Base-by-base conservation (phyloP, 257 asterid species). In the Capsicum rhomboideum region DNA sequence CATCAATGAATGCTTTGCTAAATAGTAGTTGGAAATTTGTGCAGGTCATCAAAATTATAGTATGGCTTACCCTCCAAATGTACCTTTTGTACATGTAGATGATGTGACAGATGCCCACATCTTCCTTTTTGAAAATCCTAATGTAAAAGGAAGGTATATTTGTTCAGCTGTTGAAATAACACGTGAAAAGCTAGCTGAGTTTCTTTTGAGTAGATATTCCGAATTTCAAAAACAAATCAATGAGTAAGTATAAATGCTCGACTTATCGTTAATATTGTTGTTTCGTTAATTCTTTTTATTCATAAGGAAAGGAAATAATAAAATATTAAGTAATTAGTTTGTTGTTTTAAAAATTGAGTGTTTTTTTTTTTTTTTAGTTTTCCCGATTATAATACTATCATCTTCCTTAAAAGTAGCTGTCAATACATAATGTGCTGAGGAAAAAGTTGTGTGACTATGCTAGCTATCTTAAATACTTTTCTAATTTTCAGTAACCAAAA, bases 101-200 rank as follows among this genome's bases (percentile, higher is more conserved):
- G 93, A 91, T 37, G 89, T 91, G 13, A 89, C 88, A 0, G 86
- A 79, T 29, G 92, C 89, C 13, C 91, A 91, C 31, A 87, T 90
- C 23, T 84, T 63, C 31, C 90, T 91, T 16, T 81, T 87, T 23
- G 89, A 90, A 23, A 18, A 80, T 13, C 86, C 90, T 11, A 82
- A 82, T 40, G 89, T 92, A 7, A 85, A 87, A 80, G 94, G 91
- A 82, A 88, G 94, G 87, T 88, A 90, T 49, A 82, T 90, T 79
- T 90, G 92, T 67, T 87, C 90, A 10, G 83, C 89, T 2, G 77
- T 89, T 17, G 90, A 87, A n/a, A 63, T 84, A 42, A 66, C 89
- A 4, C 18, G 71, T 1, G 87, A 88, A 34, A 49, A 90, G 77
- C 72, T 91, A 37, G 56, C 40, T 23, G 91, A 86, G 56, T 84